A percentile compares a stretch with the other conserved stretches of the same genome.
These are phyloP conservation scores for Pilasporangium apinafurcum DNA, from an alignment of 352 stramenopile species.

Conservation along the genomic window DNA sequence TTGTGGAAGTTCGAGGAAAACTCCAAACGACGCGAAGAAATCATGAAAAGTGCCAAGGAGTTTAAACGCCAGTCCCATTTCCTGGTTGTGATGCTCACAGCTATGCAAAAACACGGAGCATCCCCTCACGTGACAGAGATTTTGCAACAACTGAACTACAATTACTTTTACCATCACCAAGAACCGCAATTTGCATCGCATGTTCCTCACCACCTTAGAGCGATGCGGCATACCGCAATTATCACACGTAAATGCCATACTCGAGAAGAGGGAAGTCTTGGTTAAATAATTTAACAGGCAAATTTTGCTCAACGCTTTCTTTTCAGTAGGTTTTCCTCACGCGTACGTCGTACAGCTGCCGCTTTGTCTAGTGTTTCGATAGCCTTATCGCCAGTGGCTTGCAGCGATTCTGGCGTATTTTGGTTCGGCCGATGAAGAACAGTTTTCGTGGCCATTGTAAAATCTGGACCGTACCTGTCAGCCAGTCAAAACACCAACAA, in stretches of 20 bases:
- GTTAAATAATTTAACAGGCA: no score
- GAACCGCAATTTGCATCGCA: no score
- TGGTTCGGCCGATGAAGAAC: constrained; percentile 5
- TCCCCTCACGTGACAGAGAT: constrained; percentile 65
- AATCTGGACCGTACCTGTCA: constrained; percentile 6
- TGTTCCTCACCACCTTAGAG: no score
- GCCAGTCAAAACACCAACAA: not conserved
- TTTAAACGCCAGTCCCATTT: constrained; percentile 65
- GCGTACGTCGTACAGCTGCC: no score
- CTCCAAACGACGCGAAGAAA: constrained; percentile 17
- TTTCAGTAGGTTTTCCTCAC: no score
- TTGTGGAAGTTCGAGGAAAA: constrained; percentile 5
- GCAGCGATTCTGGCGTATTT: not conserved
- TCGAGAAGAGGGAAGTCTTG: no score
- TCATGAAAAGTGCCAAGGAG: constrained; percentile 33
- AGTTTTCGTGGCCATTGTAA: constrained; percentile 1
- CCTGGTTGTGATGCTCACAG: constrained; percentile 62
- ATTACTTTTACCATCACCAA: constrained; percentile 56
- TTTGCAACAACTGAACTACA: constrained; percentile 71
- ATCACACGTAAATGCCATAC: no score
- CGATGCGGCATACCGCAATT: no score
- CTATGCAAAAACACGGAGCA: constrained; percentile 66
- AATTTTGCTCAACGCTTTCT: no score
- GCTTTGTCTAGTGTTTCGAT: no score
- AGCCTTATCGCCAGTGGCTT: not conserved